Conservation (phyloP, 495 filamentous ascomycete species). For the Neurospora discreta region DNA sequence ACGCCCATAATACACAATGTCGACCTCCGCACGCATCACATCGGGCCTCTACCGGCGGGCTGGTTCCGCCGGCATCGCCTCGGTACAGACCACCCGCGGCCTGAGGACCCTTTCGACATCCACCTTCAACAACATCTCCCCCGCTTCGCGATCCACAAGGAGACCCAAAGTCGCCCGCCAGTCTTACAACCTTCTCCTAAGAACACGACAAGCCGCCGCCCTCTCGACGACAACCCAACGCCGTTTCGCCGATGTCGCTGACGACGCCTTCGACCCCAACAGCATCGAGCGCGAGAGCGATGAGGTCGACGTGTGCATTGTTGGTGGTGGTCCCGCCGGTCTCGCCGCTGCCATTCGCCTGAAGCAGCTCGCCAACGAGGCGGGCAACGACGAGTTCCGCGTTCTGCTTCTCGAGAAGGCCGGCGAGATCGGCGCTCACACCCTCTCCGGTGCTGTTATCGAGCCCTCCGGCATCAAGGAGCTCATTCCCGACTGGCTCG, state of each 20-base stretch:
- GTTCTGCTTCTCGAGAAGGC: conserved; percentile 93
- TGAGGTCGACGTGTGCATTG: conserved; percentile 91
- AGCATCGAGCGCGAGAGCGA: conserved; percentile 78
- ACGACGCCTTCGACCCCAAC: conserved; percentile 61
- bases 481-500: conserved; percentile 87
- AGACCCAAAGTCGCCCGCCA: conserved; percentile 1
- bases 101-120: conserved; percentile 12
- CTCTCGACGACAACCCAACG: conserved; percentile 35
- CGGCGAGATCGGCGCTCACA: conserved; percentile 88
- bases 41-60: conserved; percentile 19
- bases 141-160: neutral
- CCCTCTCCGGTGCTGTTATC: conserved; percentile 90
- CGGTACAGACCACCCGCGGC: conserved; percentile 4
- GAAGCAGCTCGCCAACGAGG: conserved; percentile 90
- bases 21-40: conserved; percentile 18
- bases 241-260: conserved; percentile 31
- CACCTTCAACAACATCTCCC: conserved; percentile 2
- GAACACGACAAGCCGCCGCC: neutral
- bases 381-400: conserved; percentile 92
- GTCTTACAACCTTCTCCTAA: neutral
- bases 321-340: conserved; percentile 89
- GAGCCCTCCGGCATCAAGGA: conserved; percentile 84
- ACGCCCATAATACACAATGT: conserved; percentile 10
- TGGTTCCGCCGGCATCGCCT: conserved; percentile 3
- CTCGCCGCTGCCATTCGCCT: conserved; percentile 86